Evolutionary conservation across 2,329 filamentous ascomycete genomes (phyloP), one percentile per base, ranked within the genome.

Genomic region (Botrytis sinoallii): DNA sequence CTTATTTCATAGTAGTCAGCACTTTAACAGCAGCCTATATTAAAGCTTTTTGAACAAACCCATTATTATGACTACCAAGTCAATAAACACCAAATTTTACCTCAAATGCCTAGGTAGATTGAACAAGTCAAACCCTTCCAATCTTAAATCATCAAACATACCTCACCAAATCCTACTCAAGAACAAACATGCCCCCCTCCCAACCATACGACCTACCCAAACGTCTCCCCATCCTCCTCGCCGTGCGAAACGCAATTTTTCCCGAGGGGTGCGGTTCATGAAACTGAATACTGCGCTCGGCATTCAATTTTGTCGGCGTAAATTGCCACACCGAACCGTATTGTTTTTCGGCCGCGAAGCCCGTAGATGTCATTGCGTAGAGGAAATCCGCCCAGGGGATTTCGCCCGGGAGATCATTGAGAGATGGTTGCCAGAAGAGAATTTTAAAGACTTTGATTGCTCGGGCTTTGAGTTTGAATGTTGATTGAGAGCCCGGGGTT

Each of bases 311-410:
- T 0, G 52, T 59, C 5, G 85, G 86, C 22, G 81, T 83, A 75
- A 91, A 91, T 18, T 89, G 86, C 89, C 89, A 91, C 0, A 86
- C 86, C 1, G 87, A 90, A 0, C 88, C 88, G 74, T 89, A 89
- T 0, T 90, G 82, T 80, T 91, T 90, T 79, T 88, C 81, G 0
- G 84, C 84, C 0, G 77, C 74, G 71, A 91, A 89, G 0, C 88
- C 88, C 0, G 83, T 82, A 0, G 82, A 81, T 0, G 77, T 75
- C 85, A 90, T 86, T 0, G 87, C 87, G 73, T 85, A 84, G 4
- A 89, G 77, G 74, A 89, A 87, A 69, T 89, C 86, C 3, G 76
- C 79, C 88, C 87, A 90, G 0, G 83, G 48, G 0, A 89, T 76
- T 76, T 89, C 88, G 5, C 85, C 85, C 0, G 85, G 84, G 0